Evolutionary conservation across 2,329 filamentous ascomycete species (phyloP).

Genomic region (Diplodia intermedia): DNA sequence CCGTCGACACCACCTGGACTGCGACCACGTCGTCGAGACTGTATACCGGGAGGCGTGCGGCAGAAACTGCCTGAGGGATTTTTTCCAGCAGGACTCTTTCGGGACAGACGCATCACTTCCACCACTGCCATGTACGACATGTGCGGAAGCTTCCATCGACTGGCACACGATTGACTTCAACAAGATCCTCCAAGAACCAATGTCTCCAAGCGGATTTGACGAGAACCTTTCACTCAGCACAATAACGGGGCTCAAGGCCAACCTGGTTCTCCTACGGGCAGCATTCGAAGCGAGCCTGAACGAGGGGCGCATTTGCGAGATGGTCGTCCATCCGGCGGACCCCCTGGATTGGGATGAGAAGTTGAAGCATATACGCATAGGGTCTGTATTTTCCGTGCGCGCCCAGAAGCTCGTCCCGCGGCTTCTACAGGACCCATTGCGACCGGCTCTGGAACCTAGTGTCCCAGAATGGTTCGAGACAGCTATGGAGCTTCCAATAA

Average conservation of each 20-base stretch:
- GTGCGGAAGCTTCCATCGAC: not conserved
- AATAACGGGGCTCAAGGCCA: not conserved
- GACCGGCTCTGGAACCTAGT: not conserved
- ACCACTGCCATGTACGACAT: not conserved
- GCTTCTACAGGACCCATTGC: not conserved
- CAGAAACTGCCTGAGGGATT: not conserved
- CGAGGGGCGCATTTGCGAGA: not conserved
- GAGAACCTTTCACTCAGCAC: not conserved
- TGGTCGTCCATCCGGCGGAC: not conserved
- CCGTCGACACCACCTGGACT: not conserved
- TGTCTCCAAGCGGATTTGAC: not conserved
- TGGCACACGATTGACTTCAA: not conserved
- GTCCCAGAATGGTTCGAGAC: not conserved
- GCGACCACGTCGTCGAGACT: constrained; percentile 6
- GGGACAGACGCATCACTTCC: too few relatives aligned
- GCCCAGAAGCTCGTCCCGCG: not conserved
- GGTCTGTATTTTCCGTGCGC: not conserved
- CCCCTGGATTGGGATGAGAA: not conserved
- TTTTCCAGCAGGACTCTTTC: too few relatives aligned
- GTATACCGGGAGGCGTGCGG: not conserved
- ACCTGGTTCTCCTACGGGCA: not conserved
- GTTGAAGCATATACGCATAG: not conserved
- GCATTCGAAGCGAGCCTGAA: not conserved
- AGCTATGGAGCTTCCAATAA: not conserved
- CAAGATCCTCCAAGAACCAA: not conserved